Evolutionary conservation across 176 grass and related monocot genomes (phyloP).

Genomic region (Luzula sylvatica): DNA sequence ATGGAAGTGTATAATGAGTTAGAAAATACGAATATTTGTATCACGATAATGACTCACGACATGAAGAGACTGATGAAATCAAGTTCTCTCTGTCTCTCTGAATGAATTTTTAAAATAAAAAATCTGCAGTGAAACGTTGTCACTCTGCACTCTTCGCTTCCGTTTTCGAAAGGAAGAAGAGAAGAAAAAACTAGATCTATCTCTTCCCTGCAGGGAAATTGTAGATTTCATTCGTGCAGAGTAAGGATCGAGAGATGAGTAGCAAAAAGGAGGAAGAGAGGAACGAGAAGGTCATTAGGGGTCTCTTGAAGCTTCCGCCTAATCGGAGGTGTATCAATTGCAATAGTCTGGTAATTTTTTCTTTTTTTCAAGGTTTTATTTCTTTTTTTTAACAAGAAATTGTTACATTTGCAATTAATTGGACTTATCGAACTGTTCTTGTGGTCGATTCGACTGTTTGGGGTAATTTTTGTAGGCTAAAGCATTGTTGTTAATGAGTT

Average conservation of each 20-base stretch:
- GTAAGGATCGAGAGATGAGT: slow-evolving; percentile 10
- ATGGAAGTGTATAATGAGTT: too few relatives aligned
- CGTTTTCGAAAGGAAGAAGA: background rate
- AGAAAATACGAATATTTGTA: too few relatives aligned
- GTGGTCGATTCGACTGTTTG: background rate
- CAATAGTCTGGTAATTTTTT: slow-evolving; percentile 37
- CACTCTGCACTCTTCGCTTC: background rate
- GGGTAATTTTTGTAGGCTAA: background rate
- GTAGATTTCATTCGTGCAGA: background rate
- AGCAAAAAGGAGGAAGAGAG: slow-evolving; percentile 83
- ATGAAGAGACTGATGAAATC: too few relatives aligned
- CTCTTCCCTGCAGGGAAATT: background rate
- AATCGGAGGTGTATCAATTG: slow-evolving; percentile 89
- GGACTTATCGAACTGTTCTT: background rate
- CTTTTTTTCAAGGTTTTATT: background rate
- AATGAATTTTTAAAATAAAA: background rate
- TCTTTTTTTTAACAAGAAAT: background rate
- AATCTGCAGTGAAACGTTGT: background rate
- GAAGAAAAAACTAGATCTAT: slow-evolving; percentile 1
- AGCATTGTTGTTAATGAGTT: background rate
- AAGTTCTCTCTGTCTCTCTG: slow-evolving; percentile 12
- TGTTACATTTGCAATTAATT: background rate
- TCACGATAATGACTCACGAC: too few relatives aligned
- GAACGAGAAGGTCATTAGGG: slow-evolving; percentile 88
- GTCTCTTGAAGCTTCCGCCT: slow-evolving; percentile 88